Conservation (phyloP, 2,329 filamentous ascomycete species). For the Fusarium metavorans region DNA sequence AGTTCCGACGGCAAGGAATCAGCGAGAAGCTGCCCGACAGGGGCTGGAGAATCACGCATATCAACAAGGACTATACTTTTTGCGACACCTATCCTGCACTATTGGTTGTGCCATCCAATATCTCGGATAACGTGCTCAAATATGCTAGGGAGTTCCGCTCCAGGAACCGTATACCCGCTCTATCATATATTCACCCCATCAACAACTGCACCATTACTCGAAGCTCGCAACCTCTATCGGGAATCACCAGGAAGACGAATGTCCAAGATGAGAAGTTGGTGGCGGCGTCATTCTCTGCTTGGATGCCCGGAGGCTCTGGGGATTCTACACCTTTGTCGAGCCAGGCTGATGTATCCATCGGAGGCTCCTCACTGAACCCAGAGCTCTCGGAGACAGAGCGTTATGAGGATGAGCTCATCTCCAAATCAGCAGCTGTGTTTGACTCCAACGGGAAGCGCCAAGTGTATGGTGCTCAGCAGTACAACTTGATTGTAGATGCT, state of each 20-base stretch:
- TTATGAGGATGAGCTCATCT: slow-evolving; percentile 76
- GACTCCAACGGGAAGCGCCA: slow-evolving; percentile 72
- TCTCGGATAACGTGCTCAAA: slow-evolving; percentile 97
- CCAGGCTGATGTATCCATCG: slow-evolving; percentile 61
- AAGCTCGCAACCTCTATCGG: slow-evolving; percentile 91
- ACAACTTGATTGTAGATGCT: slow-evolving; percentile 95
- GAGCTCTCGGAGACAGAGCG: slow-evolving; percentile 73
- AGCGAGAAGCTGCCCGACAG: slow-evolving; percentile 81
- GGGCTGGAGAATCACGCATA: slow-evolving; percentile 89
- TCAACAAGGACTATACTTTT: slow-evolving; percentile 91
- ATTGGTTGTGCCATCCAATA: slow-evolving; percentile 85
- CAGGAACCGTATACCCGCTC: slow-evolving; percentile 84
- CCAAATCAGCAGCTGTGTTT: slow-evolving; percentile 53
- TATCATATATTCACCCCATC: slow-evolving; percentile 95
- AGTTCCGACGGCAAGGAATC: slow-evolving; percentile 90
- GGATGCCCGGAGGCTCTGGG: slow-evolving; percentile 49
- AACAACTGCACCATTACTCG: slow-evolving; percentile 98
- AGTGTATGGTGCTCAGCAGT: slow-evolving; percentile 92
- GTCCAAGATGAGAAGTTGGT: slow-evolving; percentile 96
- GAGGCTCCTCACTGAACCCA: slow-evolving; percentile 52
- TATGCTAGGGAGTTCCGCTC: slow-evolving; percentile 93
- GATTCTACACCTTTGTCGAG: slow-evolving; percentile 56
- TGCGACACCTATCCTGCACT: slow-evolving; percentile 92
- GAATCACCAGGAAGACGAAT: slow-evolving; percentile 87
- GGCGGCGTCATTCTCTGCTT: slow-evolving; percentile 82